phyloP scores from a whole-genome alignment of 495 filamentous ascomycete genomes.

The Sabuloglossum arenarium region DNA sequence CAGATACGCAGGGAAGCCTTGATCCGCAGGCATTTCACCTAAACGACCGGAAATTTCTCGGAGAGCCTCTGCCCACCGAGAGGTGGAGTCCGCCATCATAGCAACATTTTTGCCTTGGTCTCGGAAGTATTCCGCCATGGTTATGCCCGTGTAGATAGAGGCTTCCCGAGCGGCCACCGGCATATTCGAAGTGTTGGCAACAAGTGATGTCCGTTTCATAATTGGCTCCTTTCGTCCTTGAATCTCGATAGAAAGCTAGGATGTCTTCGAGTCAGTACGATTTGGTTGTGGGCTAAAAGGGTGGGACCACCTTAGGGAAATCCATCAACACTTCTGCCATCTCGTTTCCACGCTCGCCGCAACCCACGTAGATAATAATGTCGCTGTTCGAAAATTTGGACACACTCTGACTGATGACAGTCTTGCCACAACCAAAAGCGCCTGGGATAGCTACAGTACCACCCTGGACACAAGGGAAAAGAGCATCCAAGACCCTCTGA shows the following conservation, averaged over 20 bases:
- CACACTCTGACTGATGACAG: constrained; percentile 91
- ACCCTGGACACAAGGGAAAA: constrained; percentile 95
- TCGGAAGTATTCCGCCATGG: constrained; percentile 94
- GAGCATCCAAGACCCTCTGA: constrained; percentile 85
- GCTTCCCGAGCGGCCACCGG: constrained; percentile 96
- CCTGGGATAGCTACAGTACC: constrained; percentile 96
- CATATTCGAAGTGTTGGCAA: constrained; percentile 99
- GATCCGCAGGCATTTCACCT: constrained; percentile 98
- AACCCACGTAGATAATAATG: constrained; percentile 96
- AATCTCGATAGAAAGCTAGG: constrained; percentile 66
- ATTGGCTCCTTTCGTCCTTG: constrained; percentile 90
- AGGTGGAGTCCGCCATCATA: constrained; percentile 99
- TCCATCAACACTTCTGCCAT: constrained; percentile 99
- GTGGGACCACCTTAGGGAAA: constrained; percentile 62
- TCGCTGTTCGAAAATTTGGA: constrained; percentile 99
- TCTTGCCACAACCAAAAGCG: constrained; percentile 98
- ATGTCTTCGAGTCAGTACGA: background rate
- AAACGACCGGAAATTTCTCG: constrained; percentile 98
- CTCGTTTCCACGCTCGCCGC: constrained; percentile 95
- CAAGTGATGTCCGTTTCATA: constrained; percentile 98
- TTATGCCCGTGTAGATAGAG: constrained; percentile 98
- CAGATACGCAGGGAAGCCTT: constrained; percentile 97
- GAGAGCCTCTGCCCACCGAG: constrained; percentile 94
- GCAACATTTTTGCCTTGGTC: constrained; percentile 95
- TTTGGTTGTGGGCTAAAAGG: too few species aligned